phyloP scores from a whole-genome alignment of 495 filamentous ascomycete genomes.

The Hypoxylon subgilvum region DNA sequence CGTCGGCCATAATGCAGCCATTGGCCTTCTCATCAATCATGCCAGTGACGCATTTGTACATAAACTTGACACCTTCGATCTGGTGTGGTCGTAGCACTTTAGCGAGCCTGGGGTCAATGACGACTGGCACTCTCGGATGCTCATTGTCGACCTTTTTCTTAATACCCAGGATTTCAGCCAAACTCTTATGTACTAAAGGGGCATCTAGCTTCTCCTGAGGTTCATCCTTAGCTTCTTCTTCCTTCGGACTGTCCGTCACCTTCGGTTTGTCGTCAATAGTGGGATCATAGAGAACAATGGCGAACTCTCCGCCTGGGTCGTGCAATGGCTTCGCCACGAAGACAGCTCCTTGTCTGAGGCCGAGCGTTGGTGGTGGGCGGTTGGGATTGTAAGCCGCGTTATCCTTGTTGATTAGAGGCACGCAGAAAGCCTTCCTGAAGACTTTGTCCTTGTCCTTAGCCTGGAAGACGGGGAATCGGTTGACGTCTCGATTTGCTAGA shows the following conservation, averaged over 20 bases:
- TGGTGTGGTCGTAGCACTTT: constrained; percentile 97
- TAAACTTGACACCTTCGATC: constrained; percentile 97
- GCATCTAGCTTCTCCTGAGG: constrained; percentile 69
- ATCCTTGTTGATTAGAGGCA: constrained; percentile 86
- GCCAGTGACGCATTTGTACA: constrained; percentile 92
- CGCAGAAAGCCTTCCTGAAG: constrained; percentile 81
- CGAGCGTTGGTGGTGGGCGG: constrained; percentile 82
- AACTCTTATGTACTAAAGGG: constrained; percentile 86
- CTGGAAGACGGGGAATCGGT: constrained; percentile 88
- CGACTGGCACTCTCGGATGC: constrained; percentile 88
- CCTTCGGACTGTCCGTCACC: constrained; percentile 54
- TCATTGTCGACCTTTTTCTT: constrained; percentile 85
- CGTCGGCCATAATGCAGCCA: constrained; percentile 99
- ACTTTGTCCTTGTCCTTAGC: constrained; percentile 83
- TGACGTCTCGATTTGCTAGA: constrained; percentile 84
- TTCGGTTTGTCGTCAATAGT: constrained; percentile 85
- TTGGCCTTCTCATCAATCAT: constrained; percentile 93
- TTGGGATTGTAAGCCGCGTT: constrained; percentile 72
- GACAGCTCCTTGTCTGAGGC: constrained; percentile 79
- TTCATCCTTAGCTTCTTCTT: constrained; percentile 59
- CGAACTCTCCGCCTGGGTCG: constrained; percentile 93
- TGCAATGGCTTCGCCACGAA: constrained; percentile 92
- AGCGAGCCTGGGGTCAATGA: constrained; percentile 89
- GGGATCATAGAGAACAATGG: constrained; percentile 94
- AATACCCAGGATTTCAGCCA: constrained; percentile 94